Evolutionary conservation across 2,329 filamentous ascomycete species (phyloP).

Genomic region (Fusarium euwallaceae): DNA sequence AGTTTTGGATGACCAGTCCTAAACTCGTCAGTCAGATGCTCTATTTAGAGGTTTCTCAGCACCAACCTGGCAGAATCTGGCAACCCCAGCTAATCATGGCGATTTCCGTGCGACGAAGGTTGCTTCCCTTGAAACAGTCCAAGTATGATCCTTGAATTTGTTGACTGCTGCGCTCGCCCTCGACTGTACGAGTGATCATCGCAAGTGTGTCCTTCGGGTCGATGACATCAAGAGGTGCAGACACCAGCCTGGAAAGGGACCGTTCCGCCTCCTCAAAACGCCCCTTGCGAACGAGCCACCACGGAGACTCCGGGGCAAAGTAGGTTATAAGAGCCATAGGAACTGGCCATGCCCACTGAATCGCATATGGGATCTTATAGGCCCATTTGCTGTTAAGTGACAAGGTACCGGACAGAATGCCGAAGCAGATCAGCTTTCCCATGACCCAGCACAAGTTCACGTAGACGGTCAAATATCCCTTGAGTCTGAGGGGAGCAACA

Average conservation of each 20-base stretch:
- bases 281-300: conserved; percentile 58
- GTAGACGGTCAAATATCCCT: conserved; percentile 60
- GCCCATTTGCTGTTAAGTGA: conserved; percentile 56
- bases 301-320: conserved; percentile 62
- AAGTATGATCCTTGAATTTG: no score
- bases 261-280: background rate
- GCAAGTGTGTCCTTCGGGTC: background rate
- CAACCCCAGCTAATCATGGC: background rate
- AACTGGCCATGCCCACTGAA: conserved; percentile 62
- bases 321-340: conserved; percentile 56
- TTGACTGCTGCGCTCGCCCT: background rate
- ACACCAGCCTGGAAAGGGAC: background rate
- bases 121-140: background rate
- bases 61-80: background rate
- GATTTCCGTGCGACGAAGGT: background rate
- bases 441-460: conserved; percentile 63
- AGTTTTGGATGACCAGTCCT: no score
- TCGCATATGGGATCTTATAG: conserved; percentile 60
- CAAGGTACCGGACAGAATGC: conserved; percentile 55
- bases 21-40: no score
- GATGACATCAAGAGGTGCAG: background rate
- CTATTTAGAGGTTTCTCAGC: no score
- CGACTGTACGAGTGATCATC: background rate
- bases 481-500: conserved; percentile 56
- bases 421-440: conserved; percentile 59